Evolutionary conservation across 805 yeast species (phyloP).

Genomic region (Vanderwaltozyma tropicalis): DNA sequence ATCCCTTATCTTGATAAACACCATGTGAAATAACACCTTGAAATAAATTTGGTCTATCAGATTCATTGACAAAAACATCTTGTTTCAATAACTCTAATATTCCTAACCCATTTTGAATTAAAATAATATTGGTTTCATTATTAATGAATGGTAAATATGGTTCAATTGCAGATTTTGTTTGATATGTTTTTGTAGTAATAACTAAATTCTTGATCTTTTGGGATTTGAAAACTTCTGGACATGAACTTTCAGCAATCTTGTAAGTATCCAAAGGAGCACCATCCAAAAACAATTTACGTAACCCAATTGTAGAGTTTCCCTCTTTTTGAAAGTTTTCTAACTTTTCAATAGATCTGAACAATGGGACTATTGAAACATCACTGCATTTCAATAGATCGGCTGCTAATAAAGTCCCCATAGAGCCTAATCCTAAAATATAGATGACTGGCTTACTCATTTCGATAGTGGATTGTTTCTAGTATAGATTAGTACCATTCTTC

Average conservation of each 20-base stretch:
- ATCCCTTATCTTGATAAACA: conserved; percentile 40
- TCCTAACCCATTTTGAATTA: conserved; percentile 89
- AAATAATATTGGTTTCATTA: conserved; percentile 46
- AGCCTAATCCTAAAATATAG: conserved; percentile 27
- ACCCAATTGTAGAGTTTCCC: conserved; percentile 11
- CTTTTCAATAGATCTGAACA: conserved; percentile 22
- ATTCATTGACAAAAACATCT: conserved; percentile 42
- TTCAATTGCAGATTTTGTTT: conserved; percentile 51
- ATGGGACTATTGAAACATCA: conserved; percentile 19
- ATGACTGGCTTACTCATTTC: conserved; percentile 10
- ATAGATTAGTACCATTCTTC: too few species aligned
- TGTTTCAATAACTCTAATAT: conserved; percentile 48
- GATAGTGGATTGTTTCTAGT: too few species aligned
- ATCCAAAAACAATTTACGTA: conserved; percentile 16
- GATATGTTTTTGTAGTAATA: conserved; percentile 71
- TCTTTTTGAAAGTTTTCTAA: conserved; percentile 12
- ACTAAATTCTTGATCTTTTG: conserved; percentile 44
- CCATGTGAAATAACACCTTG: conserved; percentile 84
- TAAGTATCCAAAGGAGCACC: conserved; percentile 6
- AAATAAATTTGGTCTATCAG: conserved; percentile 44
- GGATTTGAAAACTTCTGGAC: conserved; percentile 4
- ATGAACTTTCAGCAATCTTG: conserved; percentile 4
- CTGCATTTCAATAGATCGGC: conserved; percentile 17
- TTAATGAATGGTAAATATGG: conserved; percentile 43
- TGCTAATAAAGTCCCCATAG: conserved; percentile 27